phyloP scores from a whole-genome alignment of 2,329 filamentous ascomycete species.

The Colletotrichum viniferum region DNA sequence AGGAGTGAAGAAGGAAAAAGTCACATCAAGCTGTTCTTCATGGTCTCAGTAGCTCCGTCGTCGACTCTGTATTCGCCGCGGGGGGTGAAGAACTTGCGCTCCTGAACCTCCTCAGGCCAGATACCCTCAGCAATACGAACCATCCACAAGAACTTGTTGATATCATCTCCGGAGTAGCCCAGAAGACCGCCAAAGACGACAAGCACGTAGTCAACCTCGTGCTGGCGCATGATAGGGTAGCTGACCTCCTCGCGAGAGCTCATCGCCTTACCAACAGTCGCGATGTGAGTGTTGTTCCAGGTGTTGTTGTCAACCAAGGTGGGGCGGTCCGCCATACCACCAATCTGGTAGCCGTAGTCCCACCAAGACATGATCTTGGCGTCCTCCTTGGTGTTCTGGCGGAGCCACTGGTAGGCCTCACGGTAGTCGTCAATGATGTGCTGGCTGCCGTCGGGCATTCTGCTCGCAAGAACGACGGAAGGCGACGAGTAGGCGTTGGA shows the following conservation, averaged over 20 bases:
- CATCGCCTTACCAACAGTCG: conserved; percentile 99
- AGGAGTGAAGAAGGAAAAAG: conserved; percentile 34
- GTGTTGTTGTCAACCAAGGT: conserved; percentile 99
- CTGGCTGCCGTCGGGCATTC: conserved; percentile 90
- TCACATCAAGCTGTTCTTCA: conserved; percentile 99
- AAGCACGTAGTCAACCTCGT: conserved; percentile 98
- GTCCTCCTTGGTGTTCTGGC: conserved; percentile 92
- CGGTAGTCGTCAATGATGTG: conserved; percentile 99
- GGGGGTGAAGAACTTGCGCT: conserved; percentile 92
- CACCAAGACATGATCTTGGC: conserved; percentile 99
- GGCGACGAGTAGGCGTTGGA: conserved; percentile 99
- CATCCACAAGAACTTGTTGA: conserved; percentile 99
- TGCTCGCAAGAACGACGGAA: conserved; percentile 92
- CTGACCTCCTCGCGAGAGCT: conserved; percentile 96
- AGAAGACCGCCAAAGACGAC: conserved; percentile 95
- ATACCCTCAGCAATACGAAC: conserved; percentile 98
- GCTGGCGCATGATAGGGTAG: conserved; percentile 97
- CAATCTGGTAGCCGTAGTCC: conserved; percentile 99
- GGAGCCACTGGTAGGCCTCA: conserved; percentile 99
- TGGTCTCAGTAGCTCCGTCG: conserved; percentile 88
- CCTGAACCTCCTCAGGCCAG: conserved; percentile 99
- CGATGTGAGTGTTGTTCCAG: conserved; percentile 99
- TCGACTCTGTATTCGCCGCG: conserved; percentile 96
- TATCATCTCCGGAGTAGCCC: conserved; percentile 97
- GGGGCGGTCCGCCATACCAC: conserved; percentile 97